Base-by-base conservation (phyloP, 176 grass and related monocot species). In the Oryza nivara region DNA sequence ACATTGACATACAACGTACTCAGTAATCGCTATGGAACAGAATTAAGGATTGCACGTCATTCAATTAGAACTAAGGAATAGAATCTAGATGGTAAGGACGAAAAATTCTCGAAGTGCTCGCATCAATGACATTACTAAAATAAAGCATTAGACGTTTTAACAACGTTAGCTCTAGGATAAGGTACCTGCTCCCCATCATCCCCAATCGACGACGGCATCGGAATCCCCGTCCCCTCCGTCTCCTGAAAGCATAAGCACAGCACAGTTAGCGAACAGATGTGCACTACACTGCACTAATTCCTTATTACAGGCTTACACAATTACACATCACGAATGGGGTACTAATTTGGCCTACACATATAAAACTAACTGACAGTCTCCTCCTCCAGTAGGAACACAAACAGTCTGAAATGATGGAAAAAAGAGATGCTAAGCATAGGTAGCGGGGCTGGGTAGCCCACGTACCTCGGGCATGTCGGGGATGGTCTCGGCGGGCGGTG, bases 131-230 rank as follows among this genome's bases (percentile, higher is more conserved):
- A 67, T 9, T 44, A 79, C 17, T 15, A 41, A 6, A 84, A 70
- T 7, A 46, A 83, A 70, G 65, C 2, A 85, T 74, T 75, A 38
- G 17, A 28, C 5, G 78, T 51, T 86, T 41, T 4, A 68, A 48
- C 10, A 0, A 6, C 0, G 34, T 83, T 47, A 90, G 65, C 28
- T 32, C 0, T 25, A 54, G 58, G 64, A 75, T 65, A 87, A 76
- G 16, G 85, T 87, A 91, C 89, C 89, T 90, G 74, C 84, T 87
- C 89, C 23, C 75, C 85, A 56, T 87, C 89, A 20, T 91, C 89
- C 76, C 85, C 85, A 80, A 84, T 87, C 9, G 85, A 91, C 32
- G 85, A 84, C n/a, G 89, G 89, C 41, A 87, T 71, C 32, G 76
- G 75, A 71, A 91, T 83, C 66, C 89, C 89, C 1, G 76, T 71